Conservation (phyloP, 495 filamentous ascomycete species). For the Neurospora sp. region DNA sequence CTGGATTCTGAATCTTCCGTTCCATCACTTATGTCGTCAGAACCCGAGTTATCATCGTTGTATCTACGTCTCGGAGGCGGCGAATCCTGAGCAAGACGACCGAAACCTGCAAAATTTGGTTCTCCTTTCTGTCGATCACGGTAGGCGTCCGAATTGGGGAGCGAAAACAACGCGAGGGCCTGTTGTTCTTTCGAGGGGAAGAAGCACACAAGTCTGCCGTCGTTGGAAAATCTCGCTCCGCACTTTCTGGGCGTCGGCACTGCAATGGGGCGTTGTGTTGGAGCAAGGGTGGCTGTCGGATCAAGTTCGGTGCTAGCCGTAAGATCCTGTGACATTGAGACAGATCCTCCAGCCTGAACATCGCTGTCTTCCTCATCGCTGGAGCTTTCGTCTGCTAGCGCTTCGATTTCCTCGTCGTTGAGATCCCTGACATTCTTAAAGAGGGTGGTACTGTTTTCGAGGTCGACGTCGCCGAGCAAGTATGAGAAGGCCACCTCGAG, state of each 20-base stretch:
- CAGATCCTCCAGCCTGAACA: slow-evolving; percentile 41
- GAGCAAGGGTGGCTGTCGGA: slow-evolving; percentile 32
- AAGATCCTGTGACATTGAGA: slow-evolving; percentile 46
- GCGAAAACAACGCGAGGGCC: slow-evolving; percentile 47
- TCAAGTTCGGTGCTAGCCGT: slow-evolving; percentile 40
- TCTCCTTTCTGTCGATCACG: slow-evolving; percentile 53
- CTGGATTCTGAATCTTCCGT: slow-evolving; percentile 60
- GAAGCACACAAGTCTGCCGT: slow-evolving; percentile 76
- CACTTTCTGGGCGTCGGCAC: slow-evolving; percentile 67
- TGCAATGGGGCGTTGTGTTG: slow-evolving; percentile 60
- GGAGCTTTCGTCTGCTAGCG: slow-evolving; percentile 54
- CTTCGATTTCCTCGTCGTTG: slow-evolving; percentile 47
- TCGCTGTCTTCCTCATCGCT: slow-evolving; percentile 76
- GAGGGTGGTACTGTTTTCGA: slow-evolving; percentile 60
- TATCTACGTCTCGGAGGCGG: slow-evolving; percentile 35
- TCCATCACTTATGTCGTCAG: slow-evolving; percentile 32
- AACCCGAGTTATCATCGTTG: slow-evolving; percentile 42
- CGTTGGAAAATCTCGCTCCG: slow-evolving; percentile 65
- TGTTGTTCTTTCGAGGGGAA: slow-evolving; percentile 75
- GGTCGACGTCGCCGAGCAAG: slow-evolving; percentile 69
- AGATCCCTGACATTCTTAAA: slow-evolving; percentile 53
- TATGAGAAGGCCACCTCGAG: slow-evolving; percentile 76
- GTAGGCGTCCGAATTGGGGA: slow-evolving; percentile 49
- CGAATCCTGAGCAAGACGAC: slow-evolving; percentile 51
- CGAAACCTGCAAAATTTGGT: slow-evolving; percentile 78